Evolutionary conservation across 2,329 filamentous ascomycete species (phyloP), one percentile per base, ranked within the genome.

Genomic region (Exophiala viscosa): DNA sequence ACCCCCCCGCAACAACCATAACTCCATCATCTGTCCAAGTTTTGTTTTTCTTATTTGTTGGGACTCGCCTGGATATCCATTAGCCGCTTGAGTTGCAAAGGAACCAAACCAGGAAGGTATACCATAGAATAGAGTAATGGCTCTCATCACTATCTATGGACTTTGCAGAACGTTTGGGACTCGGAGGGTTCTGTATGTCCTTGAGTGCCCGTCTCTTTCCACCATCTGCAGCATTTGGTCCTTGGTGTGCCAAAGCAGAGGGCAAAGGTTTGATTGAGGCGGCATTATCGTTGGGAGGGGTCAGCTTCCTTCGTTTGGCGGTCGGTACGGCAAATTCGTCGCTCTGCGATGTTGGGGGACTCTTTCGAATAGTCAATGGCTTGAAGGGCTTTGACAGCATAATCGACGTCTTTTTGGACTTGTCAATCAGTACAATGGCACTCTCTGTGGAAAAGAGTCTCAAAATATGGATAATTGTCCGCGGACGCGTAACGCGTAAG

Each of bases 1-100:
- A 79, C 3, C 83, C 83, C 33, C 75, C 76, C 2, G 72, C 68
- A 3, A 85, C 73, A 3, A 75, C 73, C 7, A 88, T 72, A 2
- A 87, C 75, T 1, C 84, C 86, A 67, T 89, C 86, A 2, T 85
- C 85, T 62, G 88, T 85, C 85, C 86, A 89, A 4, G 84, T 88
- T 66, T 88, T 88, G 67, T 88, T 82, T 69, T 88, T 89, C 67
- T 87, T 88, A 5, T 73, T 79, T 0, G 84, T 87, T 46, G 78
- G 80, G 66, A 86, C 87, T 15, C 86, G 81, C 56, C 54, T 56
- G 15, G 7, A 18, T 11, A 47, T 9, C n/a, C 6, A 11, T 50
- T 20, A 46, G 38, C 32, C 9, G 39, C 10, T 20, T 15, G 10
- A 13, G 8, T 17, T 17, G 8, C 13, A 28, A n/a, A 36, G 13